Evolutionary conservation across 805 yeast species (phyloP).

Genomic region (Naumovozyma baii): DNA sequence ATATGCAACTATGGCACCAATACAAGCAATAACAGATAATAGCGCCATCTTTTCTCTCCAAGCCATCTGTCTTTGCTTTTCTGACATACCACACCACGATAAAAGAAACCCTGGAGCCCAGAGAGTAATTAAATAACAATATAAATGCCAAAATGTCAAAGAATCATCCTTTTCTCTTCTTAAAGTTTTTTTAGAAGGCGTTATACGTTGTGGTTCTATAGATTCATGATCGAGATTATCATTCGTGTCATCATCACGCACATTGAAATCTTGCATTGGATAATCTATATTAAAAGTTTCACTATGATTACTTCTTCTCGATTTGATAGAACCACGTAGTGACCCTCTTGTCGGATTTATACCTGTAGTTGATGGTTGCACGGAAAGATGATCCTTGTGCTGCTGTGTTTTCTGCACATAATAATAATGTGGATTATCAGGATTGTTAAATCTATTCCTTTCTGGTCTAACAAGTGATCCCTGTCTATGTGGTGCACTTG

Average conservation of each 20-base stretch:
- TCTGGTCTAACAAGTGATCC: conserved; percentile 78
- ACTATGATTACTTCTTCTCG: conserved; percentile 2
- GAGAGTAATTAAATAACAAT: conserved; percentile 73
- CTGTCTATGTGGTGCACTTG: conserved; percentile 22
- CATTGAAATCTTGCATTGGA: conserved; percentile 3
- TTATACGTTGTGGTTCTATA: not conserved
- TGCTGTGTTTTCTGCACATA: conserved; percentile 66
- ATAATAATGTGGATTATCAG: conserved; percentile 67
- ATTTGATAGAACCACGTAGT: conserved; percentile 4
- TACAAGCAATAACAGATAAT: conserved; percentile 57
- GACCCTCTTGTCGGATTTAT: conserved; percentile 40
- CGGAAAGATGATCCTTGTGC: conserved; percentile 49
- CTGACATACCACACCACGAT: conserved; percentile 62
- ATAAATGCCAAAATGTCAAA: conserved; percentile 54
- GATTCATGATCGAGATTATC: conserved; percentile 1
- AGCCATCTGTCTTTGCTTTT: conserved; percentile 78
- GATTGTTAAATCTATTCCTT: conserved; percentile 53
- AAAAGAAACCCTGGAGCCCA: conserved; percentile 77
- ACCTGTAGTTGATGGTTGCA: conserved; percentile 67
- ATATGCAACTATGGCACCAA: conserved; percentile 75
- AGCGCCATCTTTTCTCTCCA: conserved; percentile 96
- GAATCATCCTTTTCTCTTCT: conserved; percentile 3
- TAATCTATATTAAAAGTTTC: conserved; percentile 2
- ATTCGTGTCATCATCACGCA: not conserved
- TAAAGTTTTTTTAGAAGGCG: conserved; percentile 2